These are phyloP conservation scores for Misopates orontium DNA, from an alignment of 257 asterid species.

Conservation along the genomic window DNA sequence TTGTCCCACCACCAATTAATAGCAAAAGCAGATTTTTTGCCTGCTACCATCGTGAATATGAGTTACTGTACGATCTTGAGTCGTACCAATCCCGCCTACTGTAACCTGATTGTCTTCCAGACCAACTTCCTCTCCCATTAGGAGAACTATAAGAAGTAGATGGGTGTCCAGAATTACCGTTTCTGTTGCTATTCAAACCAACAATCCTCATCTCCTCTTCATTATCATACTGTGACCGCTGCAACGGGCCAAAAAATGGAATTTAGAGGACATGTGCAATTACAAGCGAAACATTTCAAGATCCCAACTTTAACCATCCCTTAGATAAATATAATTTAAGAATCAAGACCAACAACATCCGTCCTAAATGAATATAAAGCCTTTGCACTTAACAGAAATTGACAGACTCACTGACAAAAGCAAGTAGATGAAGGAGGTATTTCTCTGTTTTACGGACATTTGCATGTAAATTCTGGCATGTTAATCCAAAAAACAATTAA, in stretches of 20 bases:
- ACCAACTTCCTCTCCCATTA: conserved; percentile 41
- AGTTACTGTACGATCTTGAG: conserved; percentile 37
- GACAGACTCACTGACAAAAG: no score
- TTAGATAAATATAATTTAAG: background rate
- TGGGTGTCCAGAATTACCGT: conserved; percentile 38
- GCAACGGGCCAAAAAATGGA: conserved; percentile 24
- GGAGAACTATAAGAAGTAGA: conserved; percentile 66
- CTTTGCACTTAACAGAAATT: no score
- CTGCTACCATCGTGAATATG: conserved; percentile 45
- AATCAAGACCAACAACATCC: no score
- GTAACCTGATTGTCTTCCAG: conserved; percentile 48
- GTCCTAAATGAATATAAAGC: no score
- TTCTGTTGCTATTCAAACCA: conserved; percentile 40
- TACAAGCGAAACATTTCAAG: background rate
- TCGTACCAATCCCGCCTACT: conserved; percentile 58
- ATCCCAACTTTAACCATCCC: background rate
- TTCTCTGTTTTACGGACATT: no score
- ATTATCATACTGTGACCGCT: conserved; percentile 65
- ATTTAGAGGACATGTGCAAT: background rate
- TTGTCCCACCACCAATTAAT: no score
- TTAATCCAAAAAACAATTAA: no score
- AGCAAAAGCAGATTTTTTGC: background rate
- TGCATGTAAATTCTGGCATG: no score
- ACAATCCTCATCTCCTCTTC: conserved; percentile 62
- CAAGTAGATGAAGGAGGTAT: no score